Evolutionary conservation across 805 yeast genomes (phyloP).

Genomic region (Lipomyces yamanashiensis): DNA sequence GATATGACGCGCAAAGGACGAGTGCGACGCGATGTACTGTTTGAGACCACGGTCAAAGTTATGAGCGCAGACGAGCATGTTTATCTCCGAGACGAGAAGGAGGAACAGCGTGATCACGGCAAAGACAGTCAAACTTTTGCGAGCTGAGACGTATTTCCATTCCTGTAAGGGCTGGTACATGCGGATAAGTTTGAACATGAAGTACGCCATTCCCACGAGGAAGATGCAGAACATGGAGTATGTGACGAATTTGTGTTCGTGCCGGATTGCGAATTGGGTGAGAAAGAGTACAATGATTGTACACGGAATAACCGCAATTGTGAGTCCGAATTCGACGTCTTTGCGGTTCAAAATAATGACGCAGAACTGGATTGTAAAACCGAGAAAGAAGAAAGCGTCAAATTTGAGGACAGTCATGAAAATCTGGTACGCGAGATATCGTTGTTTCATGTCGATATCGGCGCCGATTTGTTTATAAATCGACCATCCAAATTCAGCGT

Average conservation of each 20-base stretch:
- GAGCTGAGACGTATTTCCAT: slow-evolving; percentile 49
- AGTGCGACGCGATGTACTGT: slow-evolving; percentile 19
- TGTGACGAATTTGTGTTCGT: slow-evolving; percentile 46
- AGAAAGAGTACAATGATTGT: slow-evolving; percentile 49
- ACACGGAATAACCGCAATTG: slow-evolving; percentile 53
- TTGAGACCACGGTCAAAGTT: slow-evolving; percentile 44
- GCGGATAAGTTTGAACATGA: slow-evolving; percentile 53
- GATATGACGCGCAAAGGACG: background rate
- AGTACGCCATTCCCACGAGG: slow-evolving; percentile 52
- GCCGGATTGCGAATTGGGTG: slow-evolving; percentile 48
- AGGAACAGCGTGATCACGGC: slow-evolving; percentile 52
- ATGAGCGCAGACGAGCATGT: slow-evolving; percentile 40
- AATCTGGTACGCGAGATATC: slow-evolving; percentile 49
- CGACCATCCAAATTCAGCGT: slow-evolving; percentile 53
- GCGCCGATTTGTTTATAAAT: slow-evolving; percentile 57
- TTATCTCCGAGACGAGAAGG: slow-evolving; percentile 46
- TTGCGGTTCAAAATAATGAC: slow-evolving; percentile 51
- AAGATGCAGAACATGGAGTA: slow-evolving; percentile 44
- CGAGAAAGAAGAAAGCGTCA: slow-evolving; percentile 56
- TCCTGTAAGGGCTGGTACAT: slow-evolving; percentile 53
- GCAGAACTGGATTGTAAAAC: slow-evolving; percentile 56
- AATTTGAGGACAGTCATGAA: slow-evolving; percentile 49
- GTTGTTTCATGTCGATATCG: slow-evolving; percentile 48
- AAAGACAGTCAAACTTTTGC: slow-evolving; percentile 52
- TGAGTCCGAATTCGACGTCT: slow-evolving; percentile 53